phyloP scores from a whole-genome alignment of 2,329 filamentous ascomycete genomes.

The Aureobasidium lini region DNA sequence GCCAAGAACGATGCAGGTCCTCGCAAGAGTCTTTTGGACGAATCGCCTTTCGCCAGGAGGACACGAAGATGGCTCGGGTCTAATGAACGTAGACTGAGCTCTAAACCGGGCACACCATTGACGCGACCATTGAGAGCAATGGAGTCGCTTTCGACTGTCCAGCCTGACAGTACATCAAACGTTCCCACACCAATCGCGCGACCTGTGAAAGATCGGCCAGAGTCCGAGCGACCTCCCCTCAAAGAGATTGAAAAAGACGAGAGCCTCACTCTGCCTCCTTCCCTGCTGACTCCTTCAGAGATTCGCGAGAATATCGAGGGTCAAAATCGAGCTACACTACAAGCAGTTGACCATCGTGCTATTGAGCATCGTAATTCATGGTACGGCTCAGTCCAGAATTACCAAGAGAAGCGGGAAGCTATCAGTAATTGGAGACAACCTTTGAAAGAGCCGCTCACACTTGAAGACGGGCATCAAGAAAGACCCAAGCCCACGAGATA shows the following conservation, averaged over 20 bases:
- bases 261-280: slow-evolving; percentile 21
- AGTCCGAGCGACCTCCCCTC: neutral
- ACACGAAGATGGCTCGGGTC: slow-evolving; percentile 9
- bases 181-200: slow-evolving; percentile 47
- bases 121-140: slow-evolving; percentile 12
- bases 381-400: slow-evolving; percentile 9
- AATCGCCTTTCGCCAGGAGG: slow-evolving; percentile 12
- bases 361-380: slow-evolving; percentile 12
- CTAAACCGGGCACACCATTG: slow-evolving; percentile 17
- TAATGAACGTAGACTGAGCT: slow-evolving; percentile 12
- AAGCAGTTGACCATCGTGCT: slow-evolving; percentile 4
- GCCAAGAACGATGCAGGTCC: neutral
- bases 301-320: slow-evolving; percentile 7
- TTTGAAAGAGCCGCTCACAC: slow-evolving; percentile 21
- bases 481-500: slow-evolving; percentile 25
- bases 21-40: slow-evolving; percentile 4
- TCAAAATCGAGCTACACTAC: neutral
- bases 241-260: slow-evolving; percentile 19
- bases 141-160: slow-evolving; percentile 6
- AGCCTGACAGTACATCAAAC: slow-evolving; percentile 42
- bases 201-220: slow-evolving; percentile 33
- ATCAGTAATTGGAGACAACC: slow-evolving; percentile 21
- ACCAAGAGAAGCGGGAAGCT: slow-evolving; percentile 1
- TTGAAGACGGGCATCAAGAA: slow-evolving; percentile 17
- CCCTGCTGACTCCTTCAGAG: slow-evolving; percentile 15